A percentile compares a stretch with the other conserved stretches of the same genome.
Evolutionary conservation across 2,329 filamentous ascomycete species (phyloP).

Genomic region (Paecilomyces sp.): DNA sequence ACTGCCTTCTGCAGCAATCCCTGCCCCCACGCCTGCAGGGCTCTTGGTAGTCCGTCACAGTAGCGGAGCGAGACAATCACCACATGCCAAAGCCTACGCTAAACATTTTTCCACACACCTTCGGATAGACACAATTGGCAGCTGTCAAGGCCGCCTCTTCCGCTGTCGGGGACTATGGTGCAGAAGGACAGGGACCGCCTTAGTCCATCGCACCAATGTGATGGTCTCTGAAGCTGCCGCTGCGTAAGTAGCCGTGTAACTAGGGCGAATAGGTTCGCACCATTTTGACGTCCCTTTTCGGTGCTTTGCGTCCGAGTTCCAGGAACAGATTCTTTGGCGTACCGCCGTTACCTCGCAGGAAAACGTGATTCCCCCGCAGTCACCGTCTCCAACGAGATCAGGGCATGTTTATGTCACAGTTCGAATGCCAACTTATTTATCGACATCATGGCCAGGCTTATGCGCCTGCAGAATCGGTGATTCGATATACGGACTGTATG

Average conservation of each 20-base stretch:
- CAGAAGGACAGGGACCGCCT: not conserved
- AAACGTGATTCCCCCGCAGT: too few species aligned
- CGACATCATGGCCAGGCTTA: not conserved
- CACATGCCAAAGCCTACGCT: not conserved
- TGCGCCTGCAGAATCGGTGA: not conserved
- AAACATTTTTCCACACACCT: not conserved
- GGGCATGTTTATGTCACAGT: not conserved
- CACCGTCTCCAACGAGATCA: too few species aligned
- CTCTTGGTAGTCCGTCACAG: not conserved
- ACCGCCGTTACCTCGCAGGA: not conserved
- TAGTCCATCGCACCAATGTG: not conserved
- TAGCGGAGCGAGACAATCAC: not conserved
- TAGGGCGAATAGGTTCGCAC: not conserved
- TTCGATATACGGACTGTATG: not conserved
- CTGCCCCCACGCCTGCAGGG: not conserved
- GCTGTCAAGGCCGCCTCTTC: not conserved
- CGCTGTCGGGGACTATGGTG: not conserved
- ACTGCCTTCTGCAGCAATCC: not conserved
- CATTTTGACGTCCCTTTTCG: not conserved
- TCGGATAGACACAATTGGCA: not conserved
- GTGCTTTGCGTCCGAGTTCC: not conserved
- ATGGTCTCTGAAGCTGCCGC: not conserved
- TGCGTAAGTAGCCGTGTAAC: not conserved
- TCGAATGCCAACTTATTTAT: not conserved
- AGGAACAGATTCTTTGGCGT: not conserved